A percentile compares a stretch with the other conserved stretches of the same genome.
phyloP scores from a whole-genome alignment of 768 basidiomycete genomes.

The Tricholomella constricta region DNA sequence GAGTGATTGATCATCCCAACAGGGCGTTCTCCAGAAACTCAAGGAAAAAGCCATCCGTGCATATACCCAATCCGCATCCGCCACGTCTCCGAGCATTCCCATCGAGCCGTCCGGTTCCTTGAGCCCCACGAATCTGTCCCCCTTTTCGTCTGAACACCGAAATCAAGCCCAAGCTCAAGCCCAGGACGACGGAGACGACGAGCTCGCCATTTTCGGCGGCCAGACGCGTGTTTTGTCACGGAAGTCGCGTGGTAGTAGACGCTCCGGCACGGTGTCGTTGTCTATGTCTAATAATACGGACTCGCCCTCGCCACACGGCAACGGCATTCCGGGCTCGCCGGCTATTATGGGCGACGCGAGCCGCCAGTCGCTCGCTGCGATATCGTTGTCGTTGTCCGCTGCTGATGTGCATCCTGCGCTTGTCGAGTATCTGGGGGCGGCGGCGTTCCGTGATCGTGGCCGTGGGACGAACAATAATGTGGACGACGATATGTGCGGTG shows the following conservation, averaged over 20 bases:
- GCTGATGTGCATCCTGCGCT: slow-evolving; percentile 19
- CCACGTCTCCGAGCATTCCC: slow-evolving; percentile 10
- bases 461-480: neutral
- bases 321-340: slow-evolving; percentile 5
- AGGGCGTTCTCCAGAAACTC: slow-evolving; percentile 48
- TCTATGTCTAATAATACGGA: neutral
- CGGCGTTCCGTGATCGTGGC: neutral
- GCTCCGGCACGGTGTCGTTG: neutral
- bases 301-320: slow-evolving; percentile 20
- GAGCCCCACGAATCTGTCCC: slow-evolving; percentile 1
- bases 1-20: neutral
- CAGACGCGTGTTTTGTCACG: slow-evolving; percentile 44
- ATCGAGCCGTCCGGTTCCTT: neutral
- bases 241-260: slow-evolving; percentile 16
- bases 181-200: slow-evolving; percentile 43
- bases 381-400: neutral
- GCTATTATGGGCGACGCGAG: neutral
- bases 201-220: slow-evolving; percentile 57
- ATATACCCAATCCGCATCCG: slow-evolving; percentile 30
- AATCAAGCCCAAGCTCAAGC: no score
- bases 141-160: neutral
- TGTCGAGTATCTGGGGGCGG: slow-evolving; percentile 31
- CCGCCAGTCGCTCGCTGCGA: neutral
- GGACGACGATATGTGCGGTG: neutral
- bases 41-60: slow-evolving; percentile 46